Base-by-base conservation (phyloP, 2,329 filamentous ascomycete genomes). In the Trichoderma arundinaceum region DNA sequence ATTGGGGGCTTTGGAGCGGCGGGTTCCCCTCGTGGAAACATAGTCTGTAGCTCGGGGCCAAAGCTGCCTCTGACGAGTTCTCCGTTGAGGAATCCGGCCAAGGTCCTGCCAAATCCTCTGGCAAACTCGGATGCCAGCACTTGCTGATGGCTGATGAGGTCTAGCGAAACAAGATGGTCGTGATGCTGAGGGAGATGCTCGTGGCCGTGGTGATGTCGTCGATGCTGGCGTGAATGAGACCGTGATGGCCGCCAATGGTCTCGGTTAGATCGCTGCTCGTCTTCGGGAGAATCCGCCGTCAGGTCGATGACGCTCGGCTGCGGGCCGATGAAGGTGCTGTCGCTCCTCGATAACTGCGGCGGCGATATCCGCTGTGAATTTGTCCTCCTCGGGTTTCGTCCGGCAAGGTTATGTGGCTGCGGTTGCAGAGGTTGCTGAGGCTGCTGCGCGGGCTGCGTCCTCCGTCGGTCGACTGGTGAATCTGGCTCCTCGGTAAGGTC, bases 401-500 rank as follows among this genome's bases (percentile, higher is more conserved):
- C 68, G 28, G 63, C 28, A 13, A 38, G 38, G 32, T 52, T 59
- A 44, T 52, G 59, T 22, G n/a, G 46, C 22, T 59, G 60, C 39
- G 68, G 68, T 19, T 61, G 62, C 39, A 67, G 67, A 28, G 44
- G 54, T 52, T 38, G 57, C 54, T 68, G 67, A 32, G 46, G 54
- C 43, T 64, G 67, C 17, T 72, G 78, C 57, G 77, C 17, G 28
- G 65, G 67, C 28, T 73, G 78, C 62, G 77, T 69, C 22, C 64
- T 66, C 48, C 78, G 75, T 69, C 77, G 75, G 53, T 78, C 70
- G 7, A 71, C 67, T 6, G 82, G 81, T 17, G 81, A 83, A 71
- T 84, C 82, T 0, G 82, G 81, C 68, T 84, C 83, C 9, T 76
- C 77, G 0, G 83, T 85, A 54, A 86, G 73, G 65, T 85, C 83